Conservation (phyloP, 306 rosid genomes). For the Lithocarpus polystachyus region DNA sequence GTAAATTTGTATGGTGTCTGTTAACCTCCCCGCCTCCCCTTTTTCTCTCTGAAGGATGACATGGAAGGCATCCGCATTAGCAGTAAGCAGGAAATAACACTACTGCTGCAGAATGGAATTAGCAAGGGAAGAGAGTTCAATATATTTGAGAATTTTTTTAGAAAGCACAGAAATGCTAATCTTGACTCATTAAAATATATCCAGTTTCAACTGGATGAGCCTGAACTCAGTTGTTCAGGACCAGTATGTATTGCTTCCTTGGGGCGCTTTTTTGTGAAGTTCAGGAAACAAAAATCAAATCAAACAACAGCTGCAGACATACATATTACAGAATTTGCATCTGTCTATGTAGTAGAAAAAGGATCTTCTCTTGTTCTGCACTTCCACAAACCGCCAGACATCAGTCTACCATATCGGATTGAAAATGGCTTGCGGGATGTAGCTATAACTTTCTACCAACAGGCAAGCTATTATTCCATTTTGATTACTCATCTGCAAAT, state of each 20-base stretch:
- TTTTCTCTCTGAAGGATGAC: slow-evolving; percentile 60
- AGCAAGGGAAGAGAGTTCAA: slow-evolving; percentile 54
- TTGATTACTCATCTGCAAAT: slow-evolving; percentile 19
- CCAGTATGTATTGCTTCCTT: slow-evolving; percentile 92
- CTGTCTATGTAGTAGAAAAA: slow-evolving; percentile 82
- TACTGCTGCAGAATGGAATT: slow-evolving; percentile 61
- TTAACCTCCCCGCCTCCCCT: slow-evolving; percentile 1
- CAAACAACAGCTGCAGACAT: slow-evolving; percentile 37
- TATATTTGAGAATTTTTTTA: slow-evolving; percentile 69
- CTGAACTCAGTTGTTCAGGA: slow-evolving; percentile 85
- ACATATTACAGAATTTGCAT: slow-evolving; percentile 55
- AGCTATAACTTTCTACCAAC: slow-evolving; percentile 81
- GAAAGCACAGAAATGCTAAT: slow-evolving; percentile 59
- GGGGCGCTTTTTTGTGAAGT: slow-evolving; percentile 88
- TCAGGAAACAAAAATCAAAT: slow-evolving; percentile 46
- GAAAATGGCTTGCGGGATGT: slow-evolving; percentile 64
- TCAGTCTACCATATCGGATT: slow-evolving; percentile 80
- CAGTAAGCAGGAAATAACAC: slow-evolving; percentile 55
- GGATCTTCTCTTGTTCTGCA: slow-evolving; percentile 77
- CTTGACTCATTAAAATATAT: slow-evolving; percentile 58
- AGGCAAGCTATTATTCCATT: slow-evolving; percentile 47
- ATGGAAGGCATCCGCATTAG: slow-evolving; percentile 49
- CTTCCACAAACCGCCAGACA: slow-evolving; percentile 75
- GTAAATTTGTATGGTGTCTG: background rate
- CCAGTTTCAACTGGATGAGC: slow-evolving; percentile 54